Evolutionary conservation across 495 filamentous ascomycete genomes (phyloP).

Genomic region (Hypoxylon lienhwacheense): DNA sequence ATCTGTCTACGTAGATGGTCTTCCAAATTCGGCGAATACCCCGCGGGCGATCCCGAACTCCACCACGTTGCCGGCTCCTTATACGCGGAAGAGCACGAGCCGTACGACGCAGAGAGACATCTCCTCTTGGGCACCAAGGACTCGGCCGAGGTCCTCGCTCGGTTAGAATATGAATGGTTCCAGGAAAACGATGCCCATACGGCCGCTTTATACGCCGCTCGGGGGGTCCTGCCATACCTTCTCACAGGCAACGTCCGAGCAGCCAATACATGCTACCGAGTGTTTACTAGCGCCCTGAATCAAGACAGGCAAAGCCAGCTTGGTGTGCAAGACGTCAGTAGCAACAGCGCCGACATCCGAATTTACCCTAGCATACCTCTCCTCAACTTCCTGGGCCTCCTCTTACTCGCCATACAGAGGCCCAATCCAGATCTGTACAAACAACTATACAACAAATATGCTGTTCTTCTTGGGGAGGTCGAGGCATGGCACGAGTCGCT

Average conservation of each 20-base stretch:
- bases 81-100: constrained; percentile 85
- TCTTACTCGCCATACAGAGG: constrained; percentile 81
- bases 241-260: constrained; percentile 86
- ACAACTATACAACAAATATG: constrained; percentile 80
- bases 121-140: constrained; percentile 87
- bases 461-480: constrained; percentile 70
- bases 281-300: constrained; percentile 75
- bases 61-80: constrained; percentile 90
- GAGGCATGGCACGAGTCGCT: constrained; percentile 79
- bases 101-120: constrained; percentile 91
- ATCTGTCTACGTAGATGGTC: constrained; percentile 66
- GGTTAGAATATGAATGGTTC: constrained; percentile 93
- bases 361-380: constrained; percentile 87
- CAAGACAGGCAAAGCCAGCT: constrained; percentile 66
- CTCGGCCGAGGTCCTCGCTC: constrained; percentile 75
- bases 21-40: constrained; percentile 77
- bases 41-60: constrained; percentile 90
- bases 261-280: constrained; percentile 75
- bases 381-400: constrained; percentile 85
- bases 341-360: constrained; percentile 68
- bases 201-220: constrained; percentile 83
- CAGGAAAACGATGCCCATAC: constrained; percentile 83
- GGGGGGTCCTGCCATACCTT: constrained; percentile 90
- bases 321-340: constrained; percentile 78
- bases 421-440: constrained; percentile 79